A percentile compares a stretch with the other conserved stretches of the same genome.
Evolutionary conservation across 2,329 filamentous ascomycete genomes (phyloP).

Genomic region (Sordariomycetes sp.): DNA sequence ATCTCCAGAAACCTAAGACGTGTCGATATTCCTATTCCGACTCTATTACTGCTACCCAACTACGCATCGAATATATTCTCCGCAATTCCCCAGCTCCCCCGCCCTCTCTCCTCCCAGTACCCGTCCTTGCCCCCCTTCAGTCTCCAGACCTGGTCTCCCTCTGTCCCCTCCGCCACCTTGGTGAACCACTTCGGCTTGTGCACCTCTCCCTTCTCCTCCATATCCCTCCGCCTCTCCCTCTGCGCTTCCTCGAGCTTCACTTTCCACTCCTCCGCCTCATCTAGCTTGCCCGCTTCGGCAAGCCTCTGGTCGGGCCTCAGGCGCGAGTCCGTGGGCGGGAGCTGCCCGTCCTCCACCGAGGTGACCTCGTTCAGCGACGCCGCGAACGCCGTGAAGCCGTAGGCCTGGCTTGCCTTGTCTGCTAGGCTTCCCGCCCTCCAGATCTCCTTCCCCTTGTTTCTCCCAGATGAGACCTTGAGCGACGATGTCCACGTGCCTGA

Average conservation of each 20-base stretch:
- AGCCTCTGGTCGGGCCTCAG: slow-evolving; percentile 81
- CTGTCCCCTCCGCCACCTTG: slow-evolving; percentile 47
- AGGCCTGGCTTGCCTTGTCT: slow-evolving; percentile 66
- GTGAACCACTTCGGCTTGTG: slow-evolving; percentile 81
- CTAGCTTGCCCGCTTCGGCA: slow-evolving; percentile 70
- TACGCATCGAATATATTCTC: slow-evolving; percentile 35
- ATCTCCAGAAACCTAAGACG: neutral
- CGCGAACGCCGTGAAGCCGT: slow-evolving; percentile 82
- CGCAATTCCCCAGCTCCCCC: slow-evolving; percentile 53
- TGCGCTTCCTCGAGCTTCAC: slow-evolving; percentile 78
- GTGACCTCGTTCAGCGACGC: slow-evolving; percentile 84
- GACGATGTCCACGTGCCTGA: slow-evolving; percentile 75
- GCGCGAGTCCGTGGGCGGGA: slow-evolving; percentile 75
- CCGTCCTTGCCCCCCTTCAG: slow-evolving; percentile 73
- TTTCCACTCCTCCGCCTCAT: slow-evolving; percentile 77
- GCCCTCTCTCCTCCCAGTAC: slow-evolving; percentile 83
- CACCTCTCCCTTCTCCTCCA: slow-evolving; percentile 64
- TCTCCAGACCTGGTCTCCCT: slow-evolving; percentile 61
- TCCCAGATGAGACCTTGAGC: slow-evolving; percentile 56
- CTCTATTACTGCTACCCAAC: neutral
- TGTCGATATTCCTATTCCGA: neutral
- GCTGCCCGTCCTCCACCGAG: slow-evolving; percentile 57
- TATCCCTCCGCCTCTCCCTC: slow-evolving; percentile 57
- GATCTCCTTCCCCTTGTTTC: slow-evolving; percentile 50
- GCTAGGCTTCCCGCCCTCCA: slow-evolving; percentile 76